phyloP scores from a whole-genome alignment of 1,139 yeast genomes.

The Yamadazyma pseudoaaseri region DNA sequence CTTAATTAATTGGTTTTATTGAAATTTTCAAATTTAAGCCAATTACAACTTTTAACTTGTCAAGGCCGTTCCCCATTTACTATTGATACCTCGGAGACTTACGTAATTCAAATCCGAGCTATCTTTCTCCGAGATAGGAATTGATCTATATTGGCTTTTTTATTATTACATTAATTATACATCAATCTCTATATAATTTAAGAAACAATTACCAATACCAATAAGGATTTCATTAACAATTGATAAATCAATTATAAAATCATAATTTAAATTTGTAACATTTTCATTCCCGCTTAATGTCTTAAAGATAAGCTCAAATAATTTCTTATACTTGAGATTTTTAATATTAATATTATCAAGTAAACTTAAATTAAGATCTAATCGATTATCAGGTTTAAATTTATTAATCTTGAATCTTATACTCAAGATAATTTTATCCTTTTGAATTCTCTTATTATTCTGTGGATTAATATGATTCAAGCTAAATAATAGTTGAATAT shows the following conservation, averaged over 20 bases:
- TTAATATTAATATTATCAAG: conserved; percentile 38
- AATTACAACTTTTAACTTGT: no score
- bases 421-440: conserved; percentile 34
- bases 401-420: conserved; percentile 33
- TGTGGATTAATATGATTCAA: conserved; percentile 27
- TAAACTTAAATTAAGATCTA: conserved; percentile 27
- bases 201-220: conserved; percentile 26
- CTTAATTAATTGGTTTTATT: no score
- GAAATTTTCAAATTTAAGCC: no score
- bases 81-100: no score
- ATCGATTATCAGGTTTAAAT: conserved; percentile 22
- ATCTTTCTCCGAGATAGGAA: no score
- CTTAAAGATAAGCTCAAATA: conserved; percentile 42
- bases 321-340: conserved; percentile 37
- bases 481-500: conserved; percentile 32
- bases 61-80: no score
- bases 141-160: no score
- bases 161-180: no score
- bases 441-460: conserved; percentile 32
- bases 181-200: conserved; percentile 14
- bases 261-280: conserved; percentile 40
- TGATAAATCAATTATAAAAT: conserved; percentile 30
- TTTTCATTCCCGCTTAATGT: conserved; percentile 25
- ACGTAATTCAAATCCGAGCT: no score
- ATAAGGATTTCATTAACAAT: conserved; percentile 21